These are phyloP conservation scores for Candida neerlandica DNA, from an alignment of 1,139 yeast species.

Conservation along the genomic window DNA sequence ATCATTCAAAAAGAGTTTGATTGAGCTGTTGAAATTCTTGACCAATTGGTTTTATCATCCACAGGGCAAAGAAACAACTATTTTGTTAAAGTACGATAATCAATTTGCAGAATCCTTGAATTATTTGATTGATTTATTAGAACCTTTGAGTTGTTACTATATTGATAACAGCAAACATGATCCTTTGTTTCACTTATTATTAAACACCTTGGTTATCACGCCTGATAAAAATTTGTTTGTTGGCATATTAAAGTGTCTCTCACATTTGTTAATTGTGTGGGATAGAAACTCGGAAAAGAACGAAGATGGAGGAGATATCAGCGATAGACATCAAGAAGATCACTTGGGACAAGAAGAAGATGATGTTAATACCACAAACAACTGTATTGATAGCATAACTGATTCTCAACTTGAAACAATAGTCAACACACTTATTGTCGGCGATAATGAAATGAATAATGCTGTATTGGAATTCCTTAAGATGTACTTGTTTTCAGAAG, in stretches of 20 bases:
- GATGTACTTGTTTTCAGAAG: constrained; percentile 42
- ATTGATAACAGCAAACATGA: constrained; percentile 72
- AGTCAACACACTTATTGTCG: constrained; percentile 34
- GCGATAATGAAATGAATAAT: constrained; percentile 38
- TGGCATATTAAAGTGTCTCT: constrained; percentile 47
- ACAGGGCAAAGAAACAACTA: constrained; percentile 17
- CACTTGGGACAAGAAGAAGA: constrained; percentile 14
- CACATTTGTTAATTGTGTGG: constrained; percentile 43
- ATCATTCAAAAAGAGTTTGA: constrained; percentile 47
- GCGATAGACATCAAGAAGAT: constrained; percentile 40
- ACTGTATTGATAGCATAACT: constrained; percentile 45
- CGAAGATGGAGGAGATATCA: constrained; percentile 25
- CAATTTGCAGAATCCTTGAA: constrained; percentile 63
- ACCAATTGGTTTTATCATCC: constrained; percentile 37
- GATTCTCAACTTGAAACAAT: constrained; percentile 35
- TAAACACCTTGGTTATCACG: constrained; percentile 46
- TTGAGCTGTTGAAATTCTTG: constrained; percentile 53
- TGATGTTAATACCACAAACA: constrained; percentile 30
- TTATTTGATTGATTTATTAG: constrained; percentile 78
- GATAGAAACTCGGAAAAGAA: constrained; percentile 19
- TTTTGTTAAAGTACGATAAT: constrained; percentile 32
- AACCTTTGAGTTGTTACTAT: constrained; percentile 80
- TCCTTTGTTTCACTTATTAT: constrained; percentile 55
- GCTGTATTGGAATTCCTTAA: constrained; percentile 42
- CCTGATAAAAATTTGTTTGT: constrained; percentile 57